These are phyloP conservation scores for Aspergillus indologenus DNA, from an alignment of 495 filamentous ascomycete species.

Conservation along the genomic window DNA sequence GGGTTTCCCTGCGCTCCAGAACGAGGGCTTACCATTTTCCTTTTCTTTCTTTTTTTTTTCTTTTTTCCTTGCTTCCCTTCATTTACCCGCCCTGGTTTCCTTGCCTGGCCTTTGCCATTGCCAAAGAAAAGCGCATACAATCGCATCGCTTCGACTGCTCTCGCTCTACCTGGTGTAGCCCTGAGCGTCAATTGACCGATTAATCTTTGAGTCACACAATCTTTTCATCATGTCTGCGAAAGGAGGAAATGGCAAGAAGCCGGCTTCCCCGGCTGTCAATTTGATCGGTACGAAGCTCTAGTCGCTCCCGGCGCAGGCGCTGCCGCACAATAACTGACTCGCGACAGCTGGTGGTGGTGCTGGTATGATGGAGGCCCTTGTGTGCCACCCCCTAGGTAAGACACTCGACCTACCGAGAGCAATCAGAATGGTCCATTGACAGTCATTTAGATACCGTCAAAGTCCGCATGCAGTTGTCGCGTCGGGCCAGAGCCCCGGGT, in stretches of 20 bases:
- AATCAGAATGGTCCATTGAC: constrained; percentile 16
- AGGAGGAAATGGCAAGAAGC: constrained; percentile 69
- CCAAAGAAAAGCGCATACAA: neutral
- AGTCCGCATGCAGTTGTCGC: constrained; percentile 98
- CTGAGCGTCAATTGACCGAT: constrained; percentile 6
- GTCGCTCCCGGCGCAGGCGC: neutral
- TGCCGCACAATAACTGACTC: constrained; percentile 15
- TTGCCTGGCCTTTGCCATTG: neutral
- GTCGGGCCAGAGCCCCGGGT: constrained; percentile 76
- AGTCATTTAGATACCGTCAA: constrained; percentile 78
- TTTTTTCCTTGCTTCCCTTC: constrained; percentile 3
- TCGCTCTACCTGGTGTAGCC: neutral
- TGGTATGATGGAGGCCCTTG: constrained; percentile 98
- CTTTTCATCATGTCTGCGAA: constrained; percentile 60
- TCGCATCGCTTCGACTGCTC: constrained; percentile 10
- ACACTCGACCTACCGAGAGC: neutral
- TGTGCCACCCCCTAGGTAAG: constrained; percentile 91
- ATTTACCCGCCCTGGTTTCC: too few species aligned
- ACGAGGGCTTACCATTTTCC: constrained; percentile 2
- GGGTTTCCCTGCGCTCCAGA: neutral
- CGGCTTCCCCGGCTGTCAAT: constrained; percentile 84
- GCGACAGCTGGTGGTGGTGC: constrained; percentile 87
- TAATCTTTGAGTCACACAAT: constrained; percentile 13
- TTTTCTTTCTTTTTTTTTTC: constrained; percentile 9
- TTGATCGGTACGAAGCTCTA: constrained; percentile 67